Percentiles rank a stretch among this genome's conserved stretches.
Conservation (phyloP, 2,329 filamentous ascomycete genomes). For the Metarhizium brunneum region DNA sequence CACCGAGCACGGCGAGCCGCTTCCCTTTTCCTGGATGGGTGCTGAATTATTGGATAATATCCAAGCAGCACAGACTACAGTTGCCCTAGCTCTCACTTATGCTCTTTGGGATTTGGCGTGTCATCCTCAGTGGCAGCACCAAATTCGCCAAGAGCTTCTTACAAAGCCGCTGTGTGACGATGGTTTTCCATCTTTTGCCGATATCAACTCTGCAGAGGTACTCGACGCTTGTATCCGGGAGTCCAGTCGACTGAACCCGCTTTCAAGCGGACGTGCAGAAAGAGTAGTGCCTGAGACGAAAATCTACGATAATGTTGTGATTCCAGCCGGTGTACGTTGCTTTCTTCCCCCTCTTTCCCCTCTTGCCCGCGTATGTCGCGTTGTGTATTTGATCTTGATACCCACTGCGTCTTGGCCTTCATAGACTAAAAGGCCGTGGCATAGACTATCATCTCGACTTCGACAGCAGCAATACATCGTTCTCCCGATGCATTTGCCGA, state of each 20-base stretch:
- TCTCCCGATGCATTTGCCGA: neutral
- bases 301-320: neutral
- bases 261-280: neutral
- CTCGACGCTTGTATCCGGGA: neutral
- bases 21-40: neutral
- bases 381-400: too few relatives aligned
- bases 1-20: neutral
- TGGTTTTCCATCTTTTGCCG: neutral
- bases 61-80: neutral
- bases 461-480: neutral
- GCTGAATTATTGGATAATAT: neutral
- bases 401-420: too few relatives aligned
- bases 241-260: neutral
- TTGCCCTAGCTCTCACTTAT: neutral
- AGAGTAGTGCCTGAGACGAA: neutral
- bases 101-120: neutral
- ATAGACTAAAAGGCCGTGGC: too few relatives aligned
- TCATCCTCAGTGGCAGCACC: neutral
- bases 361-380: too few relatives aligned
- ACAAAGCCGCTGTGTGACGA: neutral
- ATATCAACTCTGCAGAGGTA: neutral
- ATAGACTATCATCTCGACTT: neutral
- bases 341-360: too few relatives aligned
- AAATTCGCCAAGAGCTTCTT: neutral
- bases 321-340: neutral